Base-by-base conservation (phyloP, 2,329 filamentous ascomycete genomes). In the Cadophora luteo-olivacea region DNA sequence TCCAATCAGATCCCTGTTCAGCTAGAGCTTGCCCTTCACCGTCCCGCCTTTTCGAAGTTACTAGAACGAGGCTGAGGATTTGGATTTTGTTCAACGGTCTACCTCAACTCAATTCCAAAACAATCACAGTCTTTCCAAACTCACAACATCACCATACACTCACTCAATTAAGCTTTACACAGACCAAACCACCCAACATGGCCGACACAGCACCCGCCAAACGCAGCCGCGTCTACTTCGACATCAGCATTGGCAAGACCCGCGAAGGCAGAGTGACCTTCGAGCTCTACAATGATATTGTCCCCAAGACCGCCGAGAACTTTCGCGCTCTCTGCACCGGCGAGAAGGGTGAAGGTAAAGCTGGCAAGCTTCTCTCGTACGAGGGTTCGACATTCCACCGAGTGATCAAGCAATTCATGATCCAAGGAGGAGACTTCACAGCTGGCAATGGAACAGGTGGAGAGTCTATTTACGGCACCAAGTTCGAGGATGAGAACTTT, bases 351-450 rank as follows among this genome's bases (percentile, higher is more conserved):
- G 75, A 86, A 29, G 92, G 93, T 74, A 92, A 92, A 79, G 82
- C 87, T 36, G 94, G 94, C 79, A 94, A 94, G 82, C 91, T 91
- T 57, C 87, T 99, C 64, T 92, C 93, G 84, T 99, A 93, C 88
- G 97, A 97, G 85, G 92, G 93, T 75, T 97, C 92, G 70, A 85
- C 84, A 75, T 98, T 99, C 86, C 95, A 99, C 85, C 92, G 95
- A 63, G 92, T 99, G 72, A 99, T 99, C 84, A 97, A 97, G 86
- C 88, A 92, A 77, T 99, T 99, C 83, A 98, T 99, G 95, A 96
- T 97, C 78, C 92, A 97, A 84, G 94, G 96, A 78, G 95, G 96
- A 81, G 96, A 98, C 81, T 99, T 99, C 81, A 99, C 95, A 61
- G 90, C 89, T 66, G 93, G 93, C 79, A 95, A 98, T 79, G 96